Evolutionary conservation across 441 rosid genomes (phyloP).

Genomic region (Breynia disticha): DNA sequence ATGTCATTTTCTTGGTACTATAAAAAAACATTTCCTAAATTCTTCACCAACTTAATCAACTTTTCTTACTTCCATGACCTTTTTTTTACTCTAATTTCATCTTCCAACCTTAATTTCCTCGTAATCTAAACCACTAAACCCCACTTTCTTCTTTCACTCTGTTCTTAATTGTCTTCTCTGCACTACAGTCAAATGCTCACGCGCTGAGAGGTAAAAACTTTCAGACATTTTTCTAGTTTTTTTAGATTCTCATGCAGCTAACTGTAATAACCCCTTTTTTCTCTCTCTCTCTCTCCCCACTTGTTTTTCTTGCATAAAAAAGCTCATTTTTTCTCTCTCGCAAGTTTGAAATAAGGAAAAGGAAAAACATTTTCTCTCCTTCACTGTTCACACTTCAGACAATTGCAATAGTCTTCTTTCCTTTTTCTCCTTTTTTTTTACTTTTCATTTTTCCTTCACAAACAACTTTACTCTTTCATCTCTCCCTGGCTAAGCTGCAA

Average conservation of each 20-base stretch:
- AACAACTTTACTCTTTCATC: constrained; percentile 43
- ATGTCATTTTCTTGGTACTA: constrained; percentile 12
- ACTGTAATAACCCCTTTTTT: too few species aligned
- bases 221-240: too few species aligned
- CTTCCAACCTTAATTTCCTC: too few species aligned
- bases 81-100: background rate
- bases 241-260: too few species aligned
- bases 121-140: too few species aligned
- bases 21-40: constrained; percentile 7
- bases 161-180: too few species aligned
- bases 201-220: too few species aligned
- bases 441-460: constrained; percentile 1
- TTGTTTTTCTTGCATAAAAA: too few species aligned
- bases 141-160: too few species aligned
- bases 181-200: too few species aligned
- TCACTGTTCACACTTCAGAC: constrained; percentile 24
- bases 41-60: constrained; percentile 24
- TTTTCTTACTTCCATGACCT: background rate
- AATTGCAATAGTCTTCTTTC: constrained; percentile 44
- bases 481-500: constrained; percentile 12
- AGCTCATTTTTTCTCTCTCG: constrained; percentile 5
- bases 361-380: background rate
- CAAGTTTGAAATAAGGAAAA: background rate
- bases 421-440: background rate
- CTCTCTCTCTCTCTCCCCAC: too few species aligned